A percentile compares a stretch with the other conserved stretches of the same genome.
These are phyloP conservation scores for Eimeria brunetti DNA, from an alignment of 169 alveolate genomes.

Conservation along the genomic window DNA sequence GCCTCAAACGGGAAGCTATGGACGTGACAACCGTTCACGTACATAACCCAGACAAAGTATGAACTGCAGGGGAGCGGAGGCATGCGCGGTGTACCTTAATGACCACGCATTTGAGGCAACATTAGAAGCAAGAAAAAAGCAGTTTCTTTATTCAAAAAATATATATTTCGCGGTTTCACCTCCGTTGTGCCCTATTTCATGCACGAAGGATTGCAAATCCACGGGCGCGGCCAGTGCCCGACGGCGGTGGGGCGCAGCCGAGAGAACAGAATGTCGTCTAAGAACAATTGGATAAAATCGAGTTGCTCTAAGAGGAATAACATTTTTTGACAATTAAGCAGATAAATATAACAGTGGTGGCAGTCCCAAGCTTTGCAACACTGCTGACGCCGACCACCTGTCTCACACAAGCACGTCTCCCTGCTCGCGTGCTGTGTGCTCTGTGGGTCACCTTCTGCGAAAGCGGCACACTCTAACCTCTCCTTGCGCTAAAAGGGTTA, in stretches of 20 bases:
- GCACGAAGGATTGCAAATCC: not conserved
- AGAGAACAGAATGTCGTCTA: not conserved
- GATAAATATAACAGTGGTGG: slow-evolving; percentile 11
- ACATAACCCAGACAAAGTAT: not conserved
- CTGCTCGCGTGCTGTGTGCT: slow-evolving; percentile 64
- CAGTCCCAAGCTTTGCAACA: slow-evolving; percentile 43
- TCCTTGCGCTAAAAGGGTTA: slow-evolving; percentile 21
- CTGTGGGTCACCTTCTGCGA: slow-evolving; percentile 18
- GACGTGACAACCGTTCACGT: not conserved
- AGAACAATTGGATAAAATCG: not conserved
- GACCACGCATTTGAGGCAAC: not conserved
- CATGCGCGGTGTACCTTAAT: not conserved
- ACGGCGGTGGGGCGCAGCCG: slow-evolving; percentile 7
- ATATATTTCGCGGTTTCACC: not conserved
- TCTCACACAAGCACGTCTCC: slow-evolving; percentile 71
- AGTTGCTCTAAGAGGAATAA: not conserved
- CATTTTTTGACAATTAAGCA: not conserved
- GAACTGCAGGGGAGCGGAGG: not conserved
- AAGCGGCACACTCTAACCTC: slow-evolving; percentile 50
- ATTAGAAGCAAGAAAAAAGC: not conserved
- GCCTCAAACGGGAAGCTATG: not conserved
- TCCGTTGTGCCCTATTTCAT: slow-evolving; percentile 5
- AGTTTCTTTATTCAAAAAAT: not conserved
- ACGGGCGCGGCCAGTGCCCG: slow-evolving; percentile 1
- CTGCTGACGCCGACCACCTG: slow-evolving; percentile 69